phyloP scores from a whole-genome alignment of 2,329 filamentous ascomycete genomes.

The Triangularia verruculosa region DNA sequence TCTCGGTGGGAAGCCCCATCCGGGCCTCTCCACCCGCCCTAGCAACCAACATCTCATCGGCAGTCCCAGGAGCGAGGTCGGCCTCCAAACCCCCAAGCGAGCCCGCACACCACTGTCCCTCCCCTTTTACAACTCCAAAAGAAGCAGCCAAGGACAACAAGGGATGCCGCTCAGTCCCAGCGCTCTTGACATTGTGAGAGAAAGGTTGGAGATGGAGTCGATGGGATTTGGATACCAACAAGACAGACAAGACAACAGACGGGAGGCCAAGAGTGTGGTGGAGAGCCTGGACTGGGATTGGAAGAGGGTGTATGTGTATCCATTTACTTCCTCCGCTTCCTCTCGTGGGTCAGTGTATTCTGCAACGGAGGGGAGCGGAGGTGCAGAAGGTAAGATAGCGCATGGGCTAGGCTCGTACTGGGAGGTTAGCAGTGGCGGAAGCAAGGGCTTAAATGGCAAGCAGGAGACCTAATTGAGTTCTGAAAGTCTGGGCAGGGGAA shows the following conservation, averaged over 20 bases:
- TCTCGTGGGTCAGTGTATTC: background rate
- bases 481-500: too few relatives aligned
- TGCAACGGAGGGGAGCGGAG: background rate
- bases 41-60: background rate
- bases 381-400: background rate
- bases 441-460: background rate
- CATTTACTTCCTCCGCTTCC: background rate
- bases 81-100: background rate
- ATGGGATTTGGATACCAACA: background rate
- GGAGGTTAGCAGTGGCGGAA: background rate
- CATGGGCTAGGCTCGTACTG: background rate
- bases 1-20: background rate
- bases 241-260: background rate
- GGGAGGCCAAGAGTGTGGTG: background rate
- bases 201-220: background rate
- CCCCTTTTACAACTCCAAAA: background rate
- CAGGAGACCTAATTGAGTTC: too few relatives aligned
- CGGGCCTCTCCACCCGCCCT: background rate
- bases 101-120: background rate
- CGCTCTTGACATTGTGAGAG: background rate
- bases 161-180: background rate
- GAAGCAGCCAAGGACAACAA: background rate
- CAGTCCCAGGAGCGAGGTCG: background rate
- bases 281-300: constrained; percentile 5
- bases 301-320: constrained; percentile 11